A percentile compares a stretch with the other conserved stretches of the same genome.
Evolutionary conservation across 2,329 filamentous ascomycete species (phyloP).

Genomic region (Leptographium radiaticola): DNA sequence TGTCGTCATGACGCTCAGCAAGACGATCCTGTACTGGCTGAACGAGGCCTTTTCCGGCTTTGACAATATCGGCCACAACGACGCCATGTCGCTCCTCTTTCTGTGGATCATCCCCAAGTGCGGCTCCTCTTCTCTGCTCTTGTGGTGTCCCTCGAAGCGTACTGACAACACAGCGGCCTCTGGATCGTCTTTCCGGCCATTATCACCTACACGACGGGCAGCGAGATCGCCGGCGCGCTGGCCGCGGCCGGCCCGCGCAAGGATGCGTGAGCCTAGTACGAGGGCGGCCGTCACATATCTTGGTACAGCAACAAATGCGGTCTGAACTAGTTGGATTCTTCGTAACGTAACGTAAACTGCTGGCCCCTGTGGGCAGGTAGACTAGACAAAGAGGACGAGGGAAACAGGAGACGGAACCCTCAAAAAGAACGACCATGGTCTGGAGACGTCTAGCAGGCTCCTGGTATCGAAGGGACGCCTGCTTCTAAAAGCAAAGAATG

Average conservation of each 20-base stretch:
- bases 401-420: not conserved
- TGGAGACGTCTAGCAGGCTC: too few relatives aligned
- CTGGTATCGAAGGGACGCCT: too few relatives aligned
- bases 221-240: slow-evolving; percentile 35
- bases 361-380: not conserved
- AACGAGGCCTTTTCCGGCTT: slow-evolving; percentile 44
- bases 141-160: too few relatives aligned
- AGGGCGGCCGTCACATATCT: too few relatives aligned
- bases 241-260: slow-evolving; percentile 16
- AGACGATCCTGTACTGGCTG: slow-evolving; percentile 47
- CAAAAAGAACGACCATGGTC: too few relatives aligned
- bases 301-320: too few relatives aligned
- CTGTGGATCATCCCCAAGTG: slow-evolving; percentile 49
- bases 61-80: slow-evolving; percentile 45
- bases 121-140: not conserved
- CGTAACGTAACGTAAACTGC: too few relatives aligned
- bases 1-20: slow-evolving; percentile 47
- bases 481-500: not conserved
- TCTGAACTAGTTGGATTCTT: too few relatives aligned
- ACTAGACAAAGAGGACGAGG: not conserved
- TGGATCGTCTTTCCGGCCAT: slow-evolving; percentile 42
- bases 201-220: slow-evolving; percentile 35
- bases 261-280: slow-evolving; percentile 22
- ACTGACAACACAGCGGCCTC: slow-evolving; percentile 27
- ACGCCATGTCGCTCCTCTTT: slow-evolving; percentile 26